These are phyloP conservation scores for Spathaspora arborariae DNA, from an alignment of 805 yeast species.

Conservation along the genomic window DNA sequence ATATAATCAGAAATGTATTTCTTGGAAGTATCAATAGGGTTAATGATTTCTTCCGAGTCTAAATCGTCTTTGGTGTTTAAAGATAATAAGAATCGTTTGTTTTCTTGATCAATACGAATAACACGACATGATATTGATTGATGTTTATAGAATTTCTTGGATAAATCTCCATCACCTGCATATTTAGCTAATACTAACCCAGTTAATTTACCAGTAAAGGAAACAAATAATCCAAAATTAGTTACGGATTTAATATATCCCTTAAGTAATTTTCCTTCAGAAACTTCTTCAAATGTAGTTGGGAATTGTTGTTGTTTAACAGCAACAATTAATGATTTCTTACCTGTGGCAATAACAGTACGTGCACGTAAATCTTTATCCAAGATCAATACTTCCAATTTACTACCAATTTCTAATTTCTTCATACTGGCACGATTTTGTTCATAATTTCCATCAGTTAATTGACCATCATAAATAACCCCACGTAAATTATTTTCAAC, in stretches of 20 bases:
- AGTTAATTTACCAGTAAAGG: constrained; percentile 74
- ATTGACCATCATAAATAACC: constrained; percentile 67
- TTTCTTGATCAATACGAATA: constrained; percentile 61
- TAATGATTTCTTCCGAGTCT: constrained; percentile 31
- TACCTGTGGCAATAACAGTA: constrained; percentile 59
- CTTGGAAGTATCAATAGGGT: constrained; percentile 59
- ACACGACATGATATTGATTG: constrained; percentile 74
- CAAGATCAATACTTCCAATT: constrained; percentile 58
- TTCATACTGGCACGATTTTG: constrained; percentile 67
- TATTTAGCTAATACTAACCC: constrained; percentile 80
- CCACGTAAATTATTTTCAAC: constrained; percentile 55
- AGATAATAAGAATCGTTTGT: constrained; percentile 67
- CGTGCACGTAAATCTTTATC: constrained; percentile 62
- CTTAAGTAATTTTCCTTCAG: constrained; percentile 40
- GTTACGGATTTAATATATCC: constrained; percentile 82
- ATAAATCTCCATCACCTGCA: constrained; percentile 56
- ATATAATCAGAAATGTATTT: constrained; percentile 46
- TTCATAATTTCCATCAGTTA: constrained; percentile 72
- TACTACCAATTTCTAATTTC: constrained; percentile 58
- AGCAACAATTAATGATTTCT: constrained; percentile 62
- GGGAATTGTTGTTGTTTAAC: constrained; percentile 58
- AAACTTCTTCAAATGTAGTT: constrained; percentile 52
- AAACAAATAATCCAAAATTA: constrained; percentile 76
- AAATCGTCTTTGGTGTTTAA: constrained; percentile 31
- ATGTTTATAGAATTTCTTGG: constrained; percentile 50